Base-by-base conservation (phyloP, 192 early-diverging fungal genomes). In the Lunasporangiospora selenospora region DNA sequence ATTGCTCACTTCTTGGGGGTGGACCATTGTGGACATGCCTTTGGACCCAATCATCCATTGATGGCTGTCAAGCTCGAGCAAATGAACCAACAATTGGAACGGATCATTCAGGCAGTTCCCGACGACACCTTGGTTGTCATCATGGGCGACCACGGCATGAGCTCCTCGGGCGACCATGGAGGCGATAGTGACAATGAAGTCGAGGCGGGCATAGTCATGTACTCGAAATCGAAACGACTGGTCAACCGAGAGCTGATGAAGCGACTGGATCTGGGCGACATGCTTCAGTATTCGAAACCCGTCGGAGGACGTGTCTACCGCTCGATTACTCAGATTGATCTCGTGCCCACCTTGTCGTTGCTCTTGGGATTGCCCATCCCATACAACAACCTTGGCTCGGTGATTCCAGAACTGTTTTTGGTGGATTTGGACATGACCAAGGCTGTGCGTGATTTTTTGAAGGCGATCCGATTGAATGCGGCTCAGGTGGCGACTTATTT, bases 61-160 rank as follows among this genome's bases (percentile, higher is more conserved):
- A 97, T 99, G 90, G 87, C 84, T 5, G 67, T 63, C 13, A 99
- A 99, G 77, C 81, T 99, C 27, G 67, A 60, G 1, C 89, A 97
- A 62, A 94, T 96, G 89, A 92, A 98, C 77, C 59, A 63, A 8
- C 86, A 95, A 21, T 65, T 99, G 8, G 77, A 82, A 32, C 65
- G 83, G 4, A 65, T 96, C 6, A 75, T 93, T 23, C 65, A 81
- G 1, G 66, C 79, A 23, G 75, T 97, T 4, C 87, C 93, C 53
- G 77, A 90, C 11, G 85, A 94, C 12, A 96, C 96, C 0, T 75
- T 93, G 11, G 80, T 97, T 9, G 79, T 95, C 15, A 89, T 99
- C 19, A 87, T 98, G 79, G 97, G 97, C 30, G 97, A 99, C 70
- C 97, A 99, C 58, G 97, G 97, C 7, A 99, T 99, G 97, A 93